A percentile compares a stretch with the other conserved stretches of the same genome.
Conservation (phyloP, 78 protist species). For the Polysphondylium violaceum region DNA sequence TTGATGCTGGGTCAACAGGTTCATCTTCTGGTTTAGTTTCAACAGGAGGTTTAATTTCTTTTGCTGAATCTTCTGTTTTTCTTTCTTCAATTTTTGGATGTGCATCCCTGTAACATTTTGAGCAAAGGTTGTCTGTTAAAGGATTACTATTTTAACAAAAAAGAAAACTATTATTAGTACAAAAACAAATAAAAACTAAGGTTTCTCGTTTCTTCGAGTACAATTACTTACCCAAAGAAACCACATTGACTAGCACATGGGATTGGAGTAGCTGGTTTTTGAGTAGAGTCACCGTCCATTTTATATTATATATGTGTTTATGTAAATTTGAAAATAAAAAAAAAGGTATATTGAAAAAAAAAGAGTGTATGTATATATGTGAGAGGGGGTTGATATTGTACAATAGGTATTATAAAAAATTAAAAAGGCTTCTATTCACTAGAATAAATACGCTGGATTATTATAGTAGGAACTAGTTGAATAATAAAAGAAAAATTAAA, state of each 20-base stretch:
- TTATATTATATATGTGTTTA: slow-evolving; percentile 11
- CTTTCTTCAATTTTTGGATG: slow-evolving; percentile 36
- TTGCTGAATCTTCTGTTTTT: slow-evolving; percentile 11
- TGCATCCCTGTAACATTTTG: slow-evolving; percentile 68
- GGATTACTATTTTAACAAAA: slow-evolving; percentile 55
- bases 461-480: too few species aligned
- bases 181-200: not conserved
- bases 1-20: not conserved
- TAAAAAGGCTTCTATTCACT: too few species aligned
- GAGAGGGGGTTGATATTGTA: too few species aligned
- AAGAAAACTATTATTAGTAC: not conserved
- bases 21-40: not conserved
- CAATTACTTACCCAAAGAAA: too few species aligned
- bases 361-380: not conserved
- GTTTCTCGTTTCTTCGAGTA: not conserved
- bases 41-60: not conserved
- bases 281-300: slow-evolving; percentile 79
- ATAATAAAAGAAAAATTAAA: too few species aligned
- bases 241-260: slow-evolving; percentile 85
- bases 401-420: too few species aligned
- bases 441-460: too few species aligned
- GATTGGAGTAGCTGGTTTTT: slow-evolving; percentile 53
- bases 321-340: not conserved
- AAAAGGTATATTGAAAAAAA: not conserved
- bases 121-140: slow-evolving; percentile 63